These are phyloP conservation scores for Citrus mangshanensis DNA, from an alignment of 345 rosid genomes.

Conservation along the genomic window DNA sequence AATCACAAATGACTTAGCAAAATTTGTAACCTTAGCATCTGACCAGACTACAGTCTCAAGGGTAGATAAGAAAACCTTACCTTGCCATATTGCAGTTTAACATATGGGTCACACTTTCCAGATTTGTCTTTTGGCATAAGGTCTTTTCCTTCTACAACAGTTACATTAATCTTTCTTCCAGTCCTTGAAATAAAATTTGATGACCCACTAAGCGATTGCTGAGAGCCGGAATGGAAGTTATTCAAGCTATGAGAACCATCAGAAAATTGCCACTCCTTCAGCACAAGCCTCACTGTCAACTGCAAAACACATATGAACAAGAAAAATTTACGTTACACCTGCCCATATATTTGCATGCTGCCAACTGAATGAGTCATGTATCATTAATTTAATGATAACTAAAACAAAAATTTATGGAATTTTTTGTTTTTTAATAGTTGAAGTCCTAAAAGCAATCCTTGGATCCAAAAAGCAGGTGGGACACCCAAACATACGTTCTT, in stretches of 20 bases:
- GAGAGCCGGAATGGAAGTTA: slow-evolving; percentile 38
- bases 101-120: slow-evolving; percentile 72
- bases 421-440: background rate
- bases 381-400: background rate
- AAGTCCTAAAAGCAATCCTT: background rate
- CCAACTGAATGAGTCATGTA: background rate
- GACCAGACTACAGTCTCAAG: background rate
- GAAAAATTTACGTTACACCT: background rate
- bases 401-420: background rate
- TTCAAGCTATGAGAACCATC: slow-evolving; percentile 77
- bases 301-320: slow-evolving; percentile 26
- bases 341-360: background rate
- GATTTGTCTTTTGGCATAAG: slow-evolving; percentile 52
- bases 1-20: background rate
- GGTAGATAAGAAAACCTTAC: slow-evolving; percentile 28
- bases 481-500: background rate
- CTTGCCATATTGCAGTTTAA: slow-evolving; percentile 93
- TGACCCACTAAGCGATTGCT: slow-evolving; percentile 46
- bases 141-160: slow-evolving; percentile 66
- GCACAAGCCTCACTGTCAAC: slow-evolving; percentile 71
- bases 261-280: slow-evolving; percentile 97
- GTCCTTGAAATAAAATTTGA: slow-evolving; percentile 56
- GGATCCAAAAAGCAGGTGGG: background rate
- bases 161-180: slow-evolving; percentile 66
- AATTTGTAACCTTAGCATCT: slow-evolving; percentile 5